These are phyloP conservation scores for Pseudogymnoascus sp. DNA, from an alignment of 2,329 filamentous ascomycete species.

Conservation along the genomic window DNA sequence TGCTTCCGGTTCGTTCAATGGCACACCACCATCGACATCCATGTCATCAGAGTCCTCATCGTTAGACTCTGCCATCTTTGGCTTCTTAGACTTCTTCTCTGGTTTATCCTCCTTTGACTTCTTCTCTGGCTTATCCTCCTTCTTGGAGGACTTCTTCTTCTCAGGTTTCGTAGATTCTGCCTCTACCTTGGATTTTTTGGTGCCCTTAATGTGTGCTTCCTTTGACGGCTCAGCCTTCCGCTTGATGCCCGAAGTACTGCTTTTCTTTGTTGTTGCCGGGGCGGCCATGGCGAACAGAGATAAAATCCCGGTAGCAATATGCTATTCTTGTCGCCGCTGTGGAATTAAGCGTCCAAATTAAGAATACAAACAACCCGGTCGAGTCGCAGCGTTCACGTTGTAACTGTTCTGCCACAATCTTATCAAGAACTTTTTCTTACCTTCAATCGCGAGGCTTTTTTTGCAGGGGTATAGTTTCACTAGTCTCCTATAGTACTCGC, in stretches of 20 bases:
- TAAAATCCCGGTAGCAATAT: neutral
- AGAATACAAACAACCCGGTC: neutral
- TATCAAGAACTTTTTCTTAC: conserved; percentile 9
- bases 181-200: conserved; percentile 44
- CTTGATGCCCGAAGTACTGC: conserved; percentile 42
- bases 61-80: conserved; percentile 27
- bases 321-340: neutral
- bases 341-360: conserved; percentile 1
- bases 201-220: conserved; percentile 34
- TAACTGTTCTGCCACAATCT: conserved; percentile 9
- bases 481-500: conserved; percentile 2
- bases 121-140: conserved; percentile 28
- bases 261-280: conserved; percentile 34
- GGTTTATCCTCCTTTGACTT: conserved; percentile 9
- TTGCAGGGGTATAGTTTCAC: conserved; percentile 4
- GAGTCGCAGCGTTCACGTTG: conserved; percentile 5
- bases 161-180: conserved; percentile 24
- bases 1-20: conserved; percentile 14
- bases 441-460: conserved; percentile 9
- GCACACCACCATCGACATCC: conserved; percentile 29
- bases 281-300: neutral
- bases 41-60: conserved; percentile 33
- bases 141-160: conserved; percentile 28
- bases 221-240: conserved; percentile 46
- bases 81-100: conserved; percentile 11